phyloP scores from a whole-genome alignment of 306 rosid species.

The Betula pendula region DNA sequence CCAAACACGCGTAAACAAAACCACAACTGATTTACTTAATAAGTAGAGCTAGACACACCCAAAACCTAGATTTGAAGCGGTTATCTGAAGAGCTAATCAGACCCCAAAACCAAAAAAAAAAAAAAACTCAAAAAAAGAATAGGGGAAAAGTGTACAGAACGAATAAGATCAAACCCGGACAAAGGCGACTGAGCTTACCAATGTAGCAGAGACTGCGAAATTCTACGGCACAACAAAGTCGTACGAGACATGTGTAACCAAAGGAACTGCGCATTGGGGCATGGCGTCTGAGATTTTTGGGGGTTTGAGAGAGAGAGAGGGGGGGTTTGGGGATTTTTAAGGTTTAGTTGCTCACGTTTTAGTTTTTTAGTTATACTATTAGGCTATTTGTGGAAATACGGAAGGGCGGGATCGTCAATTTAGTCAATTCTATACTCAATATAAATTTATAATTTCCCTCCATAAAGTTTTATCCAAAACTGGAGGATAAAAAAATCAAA shows the following conservation, averaged over 20 bases:
- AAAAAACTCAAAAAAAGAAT: not conserved
- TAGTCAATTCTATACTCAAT: not conserved
- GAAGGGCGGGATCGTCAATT: slow-evolving; percentile 25
- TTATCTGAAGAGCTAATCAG: slow-evolving; percentile 1
- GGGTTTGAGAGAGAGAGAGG: slow-evolving; percentile 10
- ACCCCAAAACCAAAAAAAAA: not conserved
- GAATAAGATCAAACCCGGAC: slow-evolving; percentile 42
- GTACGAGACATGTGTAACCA: slow-evolving; percentile 12
- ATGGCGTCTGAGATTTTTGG: slow-evolving; percentile 23
- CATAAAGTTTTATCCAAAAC: slow-evolving; percentile 28
- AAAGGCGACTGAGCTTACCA: slow-evolving; percentile 43
- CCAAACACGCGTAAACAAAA: slow-evolving; percentile 25
- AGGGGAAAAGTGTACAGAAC: slow-evolving; percentile 10
- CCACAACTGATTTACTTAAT: slow-evolving; percentile 9
- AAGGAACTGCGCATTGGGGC: slow-evolving; percentile 21
- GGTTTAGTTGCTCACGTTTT: not conserved
- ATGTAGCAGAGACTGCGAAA: slow-evolving; percentile 45
- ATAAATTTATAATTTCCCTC: slow-evolving; percentile 32
- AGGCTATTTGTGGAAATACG: not conserved
- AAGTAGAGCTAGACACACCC: slow-evolving; percentile 17
- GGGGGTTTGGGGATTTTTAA: slow-evolving; percentile 3
- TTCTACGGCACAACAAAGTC: slow-evolving; percentile 22
- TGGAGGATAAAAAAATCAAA: not conserved
- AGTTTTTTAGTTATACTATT: not conserved
- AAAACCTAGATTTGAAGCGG: not conserved